phyloP scores from a whole-genome alignment of 345 rosid species.

The Mallotus nudiflorus region DNA sequence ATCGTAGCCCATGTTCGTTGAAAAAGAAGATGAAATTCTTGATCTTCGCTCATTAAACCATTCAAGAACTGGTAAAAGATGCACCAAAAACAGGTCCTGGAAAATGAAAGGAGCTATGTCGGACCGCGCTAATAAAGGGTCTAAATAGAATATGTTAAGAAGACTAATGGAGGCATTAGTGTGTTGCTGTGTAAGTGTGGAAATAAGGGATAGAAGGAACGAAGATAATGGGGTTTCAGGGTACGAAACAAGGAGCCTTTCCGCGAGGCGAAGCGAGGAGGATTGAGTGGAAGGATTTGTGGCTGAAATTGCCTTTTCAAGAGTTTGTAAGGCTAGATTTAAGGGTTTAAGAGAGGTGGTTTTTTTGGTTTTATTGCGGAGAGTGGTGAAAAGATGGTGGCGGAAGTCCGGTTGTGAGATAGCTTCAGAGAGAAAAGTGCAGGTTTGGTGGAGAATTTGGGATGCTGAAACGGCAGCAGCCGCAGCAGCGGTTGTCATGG shows the following conservation, averaged over 20 bases:
- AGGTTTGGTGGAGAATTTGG: constrained; percentile 44
- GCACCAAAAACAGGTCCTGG: constrained; percentile 51
- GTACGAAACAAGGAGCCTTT: constrained; percentile 47
- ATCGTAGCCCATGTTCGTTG: constrained; percentile 10
- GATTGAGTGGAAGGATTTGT: constrained; percentile 26
- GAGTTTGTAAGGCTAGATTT: constrained; percentile 42
- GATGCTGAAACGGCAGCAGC: too few relatives aligned
- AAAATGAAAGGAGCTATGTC: constrained; percentile 49
- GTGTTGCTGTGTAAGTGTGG: constrained; percentile 45
- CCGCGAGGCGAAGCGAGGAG: constrained; percentile 49
- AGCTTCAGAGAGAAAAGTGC: constrained; percentile 38
- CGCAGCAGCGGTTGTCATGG: constrained; percentile 10
- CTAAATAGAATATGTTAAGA: constrained; percentile 40
- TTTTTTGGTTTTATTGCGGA: constrained; percentile 33
- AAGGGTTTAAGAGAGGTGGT: constrained; percentile 31
- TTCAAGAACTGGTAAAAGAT: constrained; percentile 49
- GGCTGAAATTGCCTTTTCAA: constrained; percentile 47
- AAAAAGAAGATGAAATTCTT: constrained; percentile 31
- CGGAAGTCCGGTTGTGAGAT: constrained; percentile 49
- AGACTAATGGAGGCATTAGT: constrained; percentile 38
- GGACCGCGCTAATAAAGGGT: constrained; percentile 51
- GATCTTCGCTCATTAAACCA: constrained; percentile 45
- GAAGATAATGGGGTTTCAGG: constrained; percentile 39
- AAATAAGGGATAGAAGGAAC: constrained; percentile 50
- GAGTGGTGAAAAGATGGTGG: constrained; percentile 35